These are phyloP conservation scores for Xylogone sp. DNA, from an alignment of 2,329 filamentous ascomycete genomes.

Conservation along the genomic window DNA sequence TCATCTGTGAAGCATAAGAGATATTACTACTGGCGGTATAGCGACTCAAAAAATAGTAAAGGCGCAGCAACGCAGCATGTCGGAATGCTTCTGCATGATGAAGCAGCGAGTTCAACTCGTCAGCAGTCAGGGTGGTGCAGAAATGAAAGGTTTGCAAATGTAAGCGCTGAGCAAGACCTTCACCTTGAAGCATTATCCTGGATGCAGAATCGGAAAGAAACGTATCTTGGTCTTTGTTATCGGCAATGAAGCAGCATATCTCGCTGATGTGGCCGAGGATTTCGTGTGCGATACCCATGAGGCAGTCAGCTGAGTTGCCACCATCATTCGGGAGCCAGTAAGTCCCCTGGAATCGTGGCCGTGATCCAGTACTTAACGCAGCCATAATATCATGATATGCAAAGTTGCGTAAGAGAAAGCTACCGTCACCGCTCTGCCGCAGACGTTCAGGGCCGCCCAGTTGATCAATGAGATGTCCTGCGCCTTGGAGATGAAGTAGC, in stretches of 20 bases:
- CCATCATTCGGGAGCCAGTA: conserved; percentile 7
- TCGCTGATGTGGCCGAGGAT: conserved; percentile 11
- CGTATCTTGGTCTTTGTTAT: conserved; percentile 4
- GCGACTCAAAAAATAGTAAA: conserved; percentile 7
- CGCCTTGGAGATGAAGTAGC: conserved; percentile 12
- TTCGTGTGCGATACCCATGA: conserved; percentile 11
- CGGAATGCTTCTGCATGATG: conserved; percentile 14
- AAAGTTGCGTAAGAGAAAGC: conserved; percentile 12
- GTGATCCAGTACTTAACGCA: conserved; percentile 10
- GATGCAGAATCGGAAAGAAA: conserved; percentile 1
- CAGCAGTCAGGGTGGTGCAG: not conserved
- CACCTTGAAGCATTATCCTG: not conserved
- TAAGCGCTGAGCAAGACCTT: conserved; percentile 7
- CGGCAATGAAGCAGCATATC: conserved; percentile 12
- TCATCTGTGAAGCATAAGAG: conserved; percentile 2
- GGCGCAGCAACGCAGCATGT: conserved; percentile 8
- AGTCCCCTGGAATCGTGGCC: conserved; percentile 6
- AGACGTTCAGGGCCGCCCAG: conserved; percentile 7
- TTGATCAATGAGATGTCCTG: conserved; percentile 12
- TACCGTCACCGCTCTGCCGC: conserved; percentile 6
- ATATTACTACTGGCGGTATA: not conserved
- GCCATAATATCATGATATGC: conserved; percentile 15
- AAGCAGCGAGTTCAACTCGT: conserved; percentile 3
- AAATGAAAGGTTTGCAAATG: conserved; percentile 3
- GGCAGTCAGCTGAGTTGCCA: conserved; percentile 6